Percentiles rank a stretch among this genome's conserved stretches.
Evolutionary conservation across 768 basidiomycete genomes (phyloP).

Genomic region (Pleurotus cornucopiae): DNA sequence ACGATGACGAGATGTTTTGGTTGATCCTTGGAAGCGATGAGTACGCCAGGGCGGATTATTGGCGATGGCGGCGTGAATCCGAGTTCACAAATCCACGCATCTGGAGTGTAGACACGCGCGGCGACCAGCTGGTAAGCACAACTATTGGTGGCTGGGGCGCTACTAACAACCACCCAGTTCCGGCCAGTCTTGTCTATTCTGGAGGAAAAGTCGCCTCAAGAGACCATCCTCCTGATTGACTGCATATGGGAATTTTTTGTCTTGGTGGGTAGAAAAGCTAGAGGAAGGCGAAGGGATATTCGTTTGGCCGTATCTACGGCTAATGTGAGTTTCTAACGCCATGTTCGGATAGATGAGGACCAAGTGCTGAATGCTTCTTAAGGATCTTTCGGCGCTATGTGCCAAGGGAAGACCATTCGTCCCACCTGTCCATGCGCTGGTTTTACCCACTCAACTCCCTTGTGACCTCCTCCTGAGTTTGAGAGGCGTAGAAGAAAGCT

Average conservation of each 20-base stretch:
- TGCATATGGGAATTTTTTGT: constrained; percentile 81
- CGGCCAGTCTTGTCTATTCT: constrained; percentile 38
- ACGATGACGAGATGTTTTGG: constrained; percentile 80
- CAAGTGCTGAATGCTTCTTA: background rate
- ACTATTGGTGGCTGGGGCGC: background rate
- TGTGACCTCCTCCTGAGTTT: constrained; percentile 63
- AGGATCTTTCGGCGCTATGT: constrained; percentile 54
- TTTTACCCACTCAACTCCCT: constrained; percentile 73
- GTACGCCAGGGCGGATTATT: constrained; percentile 79
- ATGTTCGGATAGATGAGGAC: background rate
- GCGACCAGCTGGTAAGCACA: constrained; percentile 35
- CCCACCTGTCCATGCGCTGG: constrained; percentile 69
- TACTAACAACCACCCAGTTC: constrained; percentile 34
- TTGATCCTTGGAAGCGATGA: constrained; percentile 75
- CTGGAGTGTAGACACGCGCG: constrained; percentile 51
- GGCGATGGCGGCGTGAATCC: constrained; percentile 63
- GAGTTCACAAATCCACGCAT: constrained; percentile 41
- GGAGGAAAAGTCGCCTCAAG: constrained; percentile 30
- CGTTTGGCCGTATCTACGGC: constrained; percentile 55
- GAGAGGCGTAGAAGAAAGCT: constrained; percentile 63
- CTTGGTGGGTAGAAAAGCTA: constrained; percentile 63
- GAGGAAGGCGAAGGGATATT: constrained; percentile 56
- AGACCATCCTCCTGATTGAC: constrained; percentile 62
- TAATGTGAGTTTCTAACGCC: constrained; percentile 33
- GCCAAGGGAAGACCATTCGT: constrained; percentile 58